Conservation (phyloP, 257 asterid genomes). For the Petunia axillaris region DNA sequence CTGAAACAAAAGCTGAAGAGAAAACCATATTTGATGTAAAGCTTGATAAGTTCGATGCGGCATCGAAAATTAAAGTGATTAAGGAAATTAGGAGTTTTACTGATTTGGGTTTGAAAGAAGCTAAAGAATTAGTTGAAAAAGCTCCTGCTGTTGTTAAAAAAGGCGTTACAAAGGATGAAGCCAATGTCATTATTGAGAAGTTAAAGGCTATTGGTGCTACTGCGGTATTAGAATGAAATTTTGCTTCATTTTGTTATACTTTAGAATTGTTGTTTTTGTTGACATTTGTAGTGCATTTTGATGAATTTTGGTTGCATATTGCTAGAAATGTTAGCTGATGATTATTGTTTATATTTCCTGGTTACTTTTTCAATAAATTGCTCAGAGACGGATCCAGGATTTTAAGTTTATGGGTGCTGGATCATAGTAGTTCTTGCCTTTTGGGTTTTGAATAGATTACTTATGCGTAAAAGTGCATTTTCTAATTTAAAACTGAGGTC, state of each 20-base stretch:
- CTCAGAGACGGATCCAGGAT: too few relatives aligned
- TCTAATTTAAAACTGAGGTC: too few relatives aligned
- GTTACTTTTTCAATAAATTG: background rate
- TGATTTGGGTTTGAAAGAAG: conserved; percentile 84
- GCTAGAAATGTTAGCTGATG: background rate
- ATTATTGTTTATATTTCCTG: conserved; percentile 4
- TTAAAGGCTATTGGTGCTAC: conserved; percentile 84
- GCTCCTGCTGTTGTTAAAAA: conserved; percentile 76
- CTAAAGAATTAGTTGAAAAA: conserved; percentile 87
- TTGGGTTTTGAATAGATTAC: too few relatives aligned
- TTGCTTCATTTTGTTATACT: background rate
- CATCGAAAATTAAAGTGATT: conserved; percentile 79
- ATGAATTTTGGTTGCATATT: conserved; percentile 17
- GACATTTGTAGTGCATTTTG: conserved; percentile 16
- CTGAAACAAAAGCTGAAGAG: conserved; percentile 55
- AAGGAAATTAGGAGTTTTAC: conserved; percentile 84
- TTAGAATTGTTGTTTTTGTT: background rate
- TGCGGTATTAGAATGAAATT: conserved; percentile 62
- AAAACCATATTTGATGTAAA: conserved; percentile 72
- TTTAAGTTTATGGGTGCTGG: too few relatives aligned
- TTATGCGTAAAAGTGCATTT: too few relatives aligned
- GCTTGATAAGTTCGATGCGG: conserved; percentile 70
- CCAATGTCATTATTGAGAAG: conserved; percentile 67
- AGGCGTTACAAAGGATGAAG: conserved; percentile 78
- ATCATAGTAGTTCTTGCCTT: too few relatives aligned